These are phyloP conservation scores for Ogataea hybrid DNA, from an alignment of 1,139 yeast species.

Conservation along the genomic window DNA sequence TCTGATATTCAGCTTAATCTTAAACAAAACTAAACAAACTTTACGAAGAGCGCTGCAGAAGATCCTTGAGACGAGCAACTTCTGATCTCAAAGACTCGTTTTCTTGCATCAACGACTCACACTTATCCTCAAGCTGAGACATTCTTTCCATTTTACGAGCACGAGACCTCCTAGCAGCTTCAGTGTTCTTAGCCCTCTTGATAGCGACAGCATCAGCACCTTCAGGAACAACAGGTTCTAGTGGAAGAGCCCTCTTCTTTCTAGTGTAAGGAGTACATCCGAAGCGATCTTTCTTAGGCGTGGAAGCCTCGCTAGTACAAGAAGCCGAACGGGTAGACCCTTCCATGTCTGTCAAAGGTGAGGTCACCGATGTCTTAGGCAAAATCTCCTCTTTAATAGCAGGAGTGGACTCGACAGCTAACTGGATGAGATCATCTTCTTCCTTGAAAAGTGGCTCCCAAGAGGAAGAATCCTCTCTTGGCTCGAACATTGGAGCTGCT, in stretches of 20 bases:
- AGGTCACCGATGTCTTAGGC: background rate
- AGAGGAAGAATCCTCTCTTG: constrained; percentile 41
- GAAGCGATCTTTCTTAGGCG: constrained; percentile 49
- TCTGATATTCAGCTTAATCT: background rate
- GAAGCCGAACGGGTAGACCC: constrained; percentile 19
- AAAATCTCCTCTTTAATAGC: background rate
- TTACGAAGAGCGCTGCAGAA: constrained; percentile 33
- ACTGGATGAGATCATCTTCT: constrained; percentile 32
- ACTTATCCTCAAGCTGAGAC: constrained; percentile 75
- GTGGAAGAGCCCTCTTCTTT: constrained; percentile 57
- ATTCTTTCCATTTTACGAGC: constrained; percentile 91
- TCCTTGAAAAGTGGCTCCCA: constrained; percentile 42
- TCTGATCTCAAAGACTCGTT: constrained; percentile 60
- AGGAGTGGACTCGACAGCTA: background rate
- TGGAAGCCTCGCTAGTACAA: constrained; percentile 30
- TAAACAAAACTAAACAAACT: background rate
- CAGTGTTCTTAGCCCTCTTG: constrained; percentile 93
- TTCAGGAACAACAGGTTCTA: constrained; percentile 61
- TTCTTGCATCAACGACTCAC: constrained; percentile 56
- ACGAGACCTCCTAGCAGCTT: constrained; percentile 94
- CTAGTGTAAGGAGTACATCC: constrained; percentile 66
- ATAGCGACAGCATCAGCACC: constrained; percentile 64
- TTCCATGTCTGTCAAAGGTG: constrained; percentile 2
- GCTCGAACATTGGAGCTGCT: constrained; percentile 61
- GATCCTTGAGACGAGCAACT: constrained; percentile 51